phyloP scores from a whole-genome alignment of 2,329 filamentous ascomycete species.

The Pseudogymnoascus sp. region DNA sequence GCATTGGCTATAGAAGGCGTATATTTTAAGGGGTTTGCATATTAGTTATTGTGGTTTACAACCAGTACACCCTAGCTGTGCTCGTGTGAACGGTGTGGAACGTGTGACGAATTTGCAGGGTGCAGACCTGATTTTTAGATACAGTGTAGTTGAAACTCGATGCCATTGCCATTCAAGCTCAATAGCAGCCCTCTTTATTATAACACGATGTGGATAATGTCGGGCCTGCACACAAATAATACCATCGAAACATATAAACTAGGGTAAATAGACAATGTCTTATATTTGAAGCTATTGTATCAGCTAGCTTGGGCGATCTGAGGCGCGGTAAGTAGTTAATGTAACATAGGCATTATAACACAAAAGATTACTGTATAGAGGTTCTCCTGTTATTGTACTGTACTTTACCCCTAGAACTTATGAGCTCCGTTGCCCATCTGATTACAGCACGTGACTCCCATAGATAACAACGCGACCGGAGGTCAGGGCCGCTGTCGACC shows the following conservation, averaged over 20 bases:
- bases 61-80: neutral
- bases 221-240: neutral
- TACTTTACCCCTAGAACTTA: neutral
- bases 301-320: neutral
- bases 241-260: neutral
- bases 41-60: conserved; percentile 2
- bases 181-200: neutral
- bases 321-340: neutral
- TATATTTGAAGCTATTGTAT: neutral
- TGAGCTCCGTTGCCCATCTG: neutral
- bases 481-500: neutral
- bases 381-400: neutral
- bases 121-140: neutral
- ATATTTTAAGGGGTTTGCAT: neutral
- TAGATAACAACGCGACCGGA: conserved; percentile 4
- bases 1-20: conserved; percentile 9
- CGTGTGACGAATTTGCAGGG: neutral
- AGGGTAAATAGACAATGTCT: neutral
- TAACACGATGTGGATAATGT: neutral
- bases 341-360: neutral
- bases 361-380: neutral
- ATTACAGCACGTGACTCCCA: neutral
- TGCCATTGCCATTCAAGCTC: neutral
- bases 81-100: neutral
- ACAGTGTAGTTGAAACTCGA: neutral